Evolutionary conservation across 2,329 filamentous ascomycete genomes (phyloP).

Genomic region (Laburnicola sp.): DNA sequence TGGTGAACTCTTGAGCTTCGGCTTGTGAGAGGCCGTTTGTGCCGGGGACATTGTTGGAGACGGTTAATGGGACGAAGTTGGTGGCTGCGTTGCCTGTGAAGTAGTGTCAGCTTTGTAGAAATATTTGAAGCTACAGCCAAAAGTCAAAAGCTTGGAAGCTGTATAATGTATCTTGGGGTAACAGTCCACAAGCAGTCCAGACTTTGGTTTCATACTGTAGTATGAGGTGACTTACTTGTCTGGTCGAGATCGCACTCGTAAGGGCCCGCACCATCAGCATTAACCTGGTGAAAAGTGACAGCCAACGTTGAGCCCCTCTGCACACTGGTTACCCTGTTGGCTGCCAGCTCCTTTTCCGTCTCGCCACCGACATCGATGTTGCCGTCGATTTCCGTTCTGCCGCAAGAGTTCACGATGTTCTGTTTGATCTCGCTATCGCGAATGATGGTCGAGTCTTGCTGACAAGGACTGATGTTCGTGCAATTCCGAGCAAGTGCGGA

Average conservation of each 20-base stretch:
- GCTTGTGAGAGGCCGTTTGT: slow-evolving; percentile 61
- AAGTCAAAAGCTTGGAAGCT: no score
- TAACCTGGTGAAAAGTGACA: slow-evolving; percentile 61
- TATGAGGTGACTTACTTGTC: slow-evolving; percentile 55
- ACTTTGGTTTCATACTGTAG: no score
- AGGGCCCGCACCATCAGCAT: slow-evolving; percentile 66
- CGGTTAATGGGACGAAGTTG: slow-evolving; percentile 54
- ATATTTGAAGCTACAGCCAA: neutral
- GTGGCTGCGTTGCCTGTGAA: slow-evolving; percentile 39
- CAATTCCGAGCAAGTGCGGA: slow-evolving; percentile 41
- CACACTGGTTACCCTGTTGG: slow-evolving; percentile 35
- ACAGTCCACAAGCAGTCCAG: no score
- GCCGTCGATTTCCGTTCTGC: slow-evolving; percentile 41
- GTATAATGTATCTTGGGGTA: no score
- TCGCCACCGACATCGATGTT: slow-evolving; percentile 47
- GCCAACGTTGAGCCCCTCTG: slow-evolving; percentile 29
- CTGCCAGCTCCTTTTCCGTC: slow-evolving; percentile 42
- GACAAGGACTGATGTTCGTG: slow-evolving; percentile 44
- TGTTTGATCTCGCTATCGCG: slow-evolving; percentile 41
- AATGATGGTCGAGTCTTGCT: slow-evolving; percentile 45
- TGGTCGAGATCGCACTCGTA: slow-evolving; percentile 67
- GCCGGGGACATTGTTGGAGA: slow-evolving; percentile 63
- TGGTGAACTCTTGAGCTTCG: slow-evolving; percentile 60
- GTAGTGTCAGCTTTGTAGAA: slow-evolving; percentile 3
- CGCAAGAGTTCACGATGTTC: slow-evolving; percentile 45